Percentiles rank a stretch among this genome's conserved stretches.
Evolutionary conservation across 768 basidiomycete genomes (phyloP).

Genomic region (Trametes cubensis): DNA sequence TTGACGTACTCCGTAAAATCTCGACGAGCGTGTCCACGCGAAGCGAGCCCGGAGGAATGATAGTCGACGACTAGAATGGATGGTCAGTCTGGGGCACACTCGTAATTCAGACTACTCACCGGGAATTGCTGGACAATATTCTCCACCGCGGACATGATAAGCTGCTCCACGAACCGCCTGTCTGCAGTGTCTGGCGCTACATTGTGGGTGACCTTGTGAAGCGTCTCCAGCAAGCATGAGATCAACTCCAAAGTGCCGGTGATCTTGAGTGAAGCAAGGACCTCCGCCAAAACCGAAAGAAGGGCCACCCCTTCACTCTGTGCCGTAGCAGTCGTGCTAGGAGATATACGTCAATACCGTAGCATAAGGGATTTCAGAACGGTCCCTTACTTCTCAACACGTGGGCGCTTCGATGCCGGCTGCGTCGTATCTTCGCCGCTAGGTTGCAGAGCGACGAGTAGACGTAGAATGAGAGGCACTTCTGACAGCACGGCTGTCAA

Average conservation of each 20-base stretch:
- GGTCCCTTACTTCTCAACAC: conserved; percentile 54
- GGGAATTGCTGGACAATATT: conserved; percentile 57
- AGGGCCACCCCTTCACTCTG: conserved; percentile 47
- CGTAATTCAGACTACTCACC: conserved; percentile 41
- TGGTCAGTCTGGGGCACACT: neutral
- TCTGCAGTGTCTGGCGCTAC: conserved; percentile 61
- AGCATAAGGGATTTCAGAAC: too few species aligned
- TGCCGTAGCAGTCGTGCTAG: conserved; percentile 26
- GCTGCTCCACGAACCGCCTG: conserved; percentile 77
- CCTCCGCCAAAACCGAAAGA: conserved; percentile 67
- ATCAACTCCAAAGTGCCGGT: conserved; percentile 75
- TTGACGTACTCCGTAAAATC: conserved; percentile 69
- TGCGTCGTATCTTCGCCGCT: conserved; percentile 41
- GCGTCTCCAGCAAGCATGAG: conserved; percentile 68
- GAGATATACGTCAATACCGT: neutral
- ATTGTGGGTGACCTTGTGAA: conserved; percentile 65
- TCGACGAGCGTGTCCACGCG: conserved; percentile 87
- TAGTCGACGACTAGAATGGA: conserved; percentile 51
- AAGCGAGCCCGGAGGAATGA: conserved; percentile 57
- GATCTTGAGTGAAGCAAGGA: conserved; percentile 63
- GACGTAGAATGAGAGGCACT: conserved; percentile 51
- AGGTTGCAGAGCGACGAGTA: conserved; percentile 56
- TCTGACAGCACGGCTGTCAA: conserved; percentile 53
- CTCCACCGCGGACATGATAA: conserved; percentile 82
- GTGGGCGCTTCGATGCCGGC: conserved; percentile 67